Percentiles rank a stretch among this genome's conserved stretches.
Conservation (phyloP, 164 flowering plant species). For the Dillenia turbinata region DNA sequence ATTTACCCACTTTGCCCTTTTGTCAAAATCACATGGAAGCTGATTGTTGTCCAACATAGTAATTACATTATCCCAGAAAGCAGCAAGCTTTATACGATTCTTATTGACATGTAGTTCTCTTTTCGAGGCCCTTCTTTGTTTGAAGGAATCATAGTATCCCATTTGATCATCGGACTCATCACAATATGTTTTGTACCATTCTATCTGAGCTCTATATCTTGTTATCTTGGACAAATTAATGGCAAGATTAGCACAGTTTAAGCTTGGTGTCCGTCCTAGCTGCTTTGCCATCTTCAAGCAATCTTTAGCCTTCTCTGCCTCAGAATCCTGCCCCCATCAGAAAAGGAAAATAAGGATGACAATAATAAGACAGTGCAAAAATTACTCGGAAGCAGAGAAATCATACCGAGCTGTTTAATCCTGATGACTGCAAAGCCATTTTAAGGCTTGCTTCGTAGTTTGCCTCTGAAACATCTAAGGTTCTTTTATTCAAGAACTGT, state of each 20-base stretch:
- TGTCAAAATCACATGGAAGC: slow-evolving; percentile 63
- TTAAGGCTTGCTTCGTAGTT: slow-evolving; percentile 59
- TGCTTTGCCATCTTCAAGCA: slow-evolving; percentile 48
- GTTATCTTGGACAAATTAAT: slow-evolving; percentile 35
- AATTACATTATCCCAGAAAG: slow-evolving; percentile 59
- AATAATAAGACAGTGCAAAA: not conserved
- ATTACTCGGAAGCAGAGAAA: not conserved
- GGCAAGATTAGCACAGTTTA: slow-evolving; percentile 50
- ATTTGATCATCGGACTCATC: slow-evolving; percentile 48
- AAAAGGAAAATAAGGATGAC: not conserved
- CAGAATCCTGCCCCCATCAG: slow-evolving; percentile 23
- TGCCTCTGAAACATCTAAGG: slow-evolving; percentile 28
- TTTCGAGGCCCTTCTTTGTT: slow-evolving; percentile 37
- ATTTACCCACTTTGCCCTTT: slow-evolving; percentile 55
- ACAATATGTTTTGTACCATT: slow-evolving; percentile 72
- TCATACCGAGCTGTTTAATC: slow-evolving; percentile 31
- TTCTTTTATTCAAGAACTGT: slow-evolving; percentile 36
- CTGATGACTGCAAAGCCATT: slow-evolving; percentile 55
- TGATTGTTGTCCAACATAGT: slow-evolving; percentile 48
- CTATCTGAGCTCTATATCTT: slow-evolving; percentile 63
- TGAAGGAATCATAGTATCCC: slow-evolving; percentile 83
- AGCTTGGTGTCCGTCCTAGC: slow-evolving; percentile 42
- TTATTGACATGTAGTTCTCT: slow-evolving; percentile 39
- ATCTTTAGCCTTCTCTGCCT: slow-evolving; percentile 22
- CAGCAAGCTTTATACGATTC: slow-evolving; percentile 52